A percentile compares a stretch with the other conserved stretches of the same genome.
These are phyloP conservation scores for Euphorbia lathyris DNA, from an alignment of 345 rosid genomes.

Conservation along the genomic window DNA sequence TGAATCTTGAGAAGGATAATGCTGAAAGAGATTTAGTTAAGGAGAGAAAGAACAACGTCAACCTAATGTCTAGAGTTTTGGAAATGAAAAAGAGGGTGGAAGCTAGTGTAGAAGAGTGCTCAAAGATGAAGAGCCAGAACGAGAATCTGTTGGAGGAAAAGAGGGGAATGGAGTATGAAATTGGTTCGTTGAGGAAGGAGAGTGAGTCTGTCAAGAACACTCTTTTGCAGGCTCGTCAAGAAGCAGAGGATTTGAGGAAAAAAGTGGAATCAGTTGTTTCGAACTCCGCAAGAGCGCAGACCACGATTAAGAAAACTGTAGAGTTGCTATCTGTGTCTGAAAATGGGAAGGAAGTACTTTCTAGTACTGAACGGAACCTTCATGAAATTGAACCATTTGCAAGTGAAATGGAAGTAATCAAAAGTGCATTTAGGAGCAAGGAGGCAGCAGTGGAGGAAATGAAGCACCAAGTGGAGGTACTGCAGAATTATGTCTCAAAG, in stretches of 20 bases:
- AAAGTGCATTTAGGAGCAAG: conserved; percentile 49
- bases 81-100: conserved; percentile 43
- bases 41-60: conserved; percentile 40
- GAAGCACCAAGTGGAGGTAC: conserved; percentile 19
- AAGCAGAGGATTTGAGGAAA: conserved; percentile 32
- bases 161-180: conserved; percentile 28
- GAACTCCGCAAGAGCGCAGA: conserved; percentile 24
- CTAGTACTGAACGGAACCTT: conserved; percentile 21
- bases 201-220: conserved; percentile 39
- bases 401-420: conserved; percentile 48
- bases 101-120: conserved; percentile 33
- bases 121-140: conserved; percentile 25
- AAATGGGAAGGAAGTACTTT: conserved; percentile 20
- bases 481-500: conserved; percentile 46
- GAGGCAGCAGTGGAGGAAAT: conserved; percentile 50
- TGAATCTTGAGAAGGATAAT: conserved; percentile 39
- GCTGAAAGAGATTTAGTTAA: conserved; percentile 35
- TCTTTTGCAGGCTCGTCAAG: conserved; percentile 37
- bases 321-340: conserved; percentile 22
- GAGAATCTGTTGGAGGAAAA: conserved; percentile 34
- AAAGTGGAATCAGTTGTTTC: conserved; percentile 31
- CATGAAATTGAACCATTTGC: conserved; percentile 37
- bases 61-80: conserved; percentile 29
- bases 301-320: conserved; percentile 50
- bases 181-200: conserved; percentile 35